phyloP scores from a whole-genome alignment of 441 rosid species.

The Omphalea diandra region DNA sequence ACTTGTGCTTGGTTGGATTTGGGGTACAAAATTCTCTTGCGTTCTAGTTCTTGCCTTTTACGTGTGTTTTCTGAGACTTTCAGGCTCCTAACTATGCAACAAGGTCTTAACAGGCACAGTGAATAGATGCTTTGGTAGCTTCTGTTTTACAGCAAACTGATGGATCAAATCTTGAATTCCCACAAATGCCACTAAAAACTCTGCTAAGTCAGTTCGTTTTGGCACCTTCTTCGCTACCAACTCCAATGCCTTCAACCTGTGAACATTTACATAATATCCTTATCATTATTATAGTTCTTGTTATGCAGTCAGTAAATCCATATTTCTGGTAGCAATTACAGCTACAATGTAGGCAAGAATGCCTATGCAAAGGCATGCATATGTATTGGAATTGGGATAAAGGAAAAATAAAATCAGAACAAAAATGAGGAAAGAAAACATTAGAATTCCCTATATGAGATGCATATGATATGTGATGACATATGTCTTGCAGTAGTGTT shows the following conservation, averaged over 20 bases:
- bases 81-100: conserved; percentile 21
- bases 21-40: not conserved
- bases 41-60: not conserved
- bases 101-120: conserved; percentile 33
- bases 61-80: not conserved
- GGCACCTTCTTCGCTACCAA: conserved; percentile 61
- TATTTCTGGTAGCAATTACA: not conserved
- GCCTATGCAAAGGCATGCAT: not conserved
- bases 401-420: too few species aligned
- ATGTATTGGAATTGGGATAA: too few species aligned
- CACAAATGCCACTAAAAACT: conserved; percentile 62
- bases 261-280: conserved; percentile 2
- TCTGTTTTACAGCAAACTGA: conserved; percentile 48
- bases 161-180: conserved; percentile 63
- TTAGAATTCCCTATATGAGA: not conserved
- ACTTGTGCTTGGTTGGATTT: too few species aligned
- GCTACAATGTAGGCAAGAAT: not conserved
- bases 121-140: conserved; percentile 36
- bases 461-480: not conserved
- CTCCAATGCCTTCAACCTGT: conserved; percentile 76
- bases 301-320: not conserved
- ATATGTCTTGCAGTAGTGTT: not conserved
- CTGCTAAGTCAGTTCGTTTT: conserved; percentile 57
- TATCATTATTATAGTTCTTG: too few species aligned
- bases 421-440: too few species aligned